Percentiles rank a stretch among this genome's conserved stretches.
phyloP scores from a whole-genome alignment of 2,329 filamentous ascomycete species.

The Trichoderma atroviride region DNA sequence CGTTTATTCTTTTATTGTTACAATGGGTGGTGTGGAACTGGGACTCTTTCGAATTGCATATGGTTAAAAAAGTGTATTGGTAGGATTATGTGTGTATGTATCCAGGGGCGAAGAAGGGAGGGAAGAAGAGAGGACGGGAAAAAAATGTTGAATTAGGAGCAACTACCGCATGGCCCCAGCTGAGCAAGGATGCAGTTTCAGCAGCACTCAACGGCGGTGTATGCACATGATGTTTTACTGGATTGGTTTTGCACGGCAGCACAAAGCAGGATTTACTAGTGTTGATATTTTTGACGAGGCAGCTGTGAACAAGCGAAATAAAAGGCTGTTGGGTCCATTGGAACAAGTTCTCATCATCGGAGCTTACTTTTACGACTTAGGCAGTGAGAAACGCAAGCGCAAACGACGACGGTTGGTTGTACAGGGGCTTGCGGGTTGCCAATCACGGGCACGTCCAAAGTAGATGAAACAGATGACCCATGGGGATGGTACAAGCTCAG shows the following conservation, averaged over 20 bases:
- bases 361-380: background rate
- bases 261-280: background rate
- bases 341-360: background rate
- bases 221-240: background rate
- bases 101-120: background rate
- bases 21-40: background rate
- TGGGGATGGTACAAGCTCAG: conserved; percentile 15
- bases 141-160: background rate
- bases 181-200: conserved; percentile 1
- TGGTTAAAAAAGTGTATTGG: conserved; percentile 23
- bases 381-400: conserved; percentile 10
- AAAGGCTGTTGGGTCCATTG: conserved; percentile 1
- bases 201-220: background rate
- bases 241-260: background rate
- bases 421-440: conserved; percentile 6
- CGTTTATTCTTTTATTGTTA: background rate
- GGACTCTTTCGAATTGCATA: conserved; percentile 6
- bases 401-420: background rate
- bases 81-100: conserved; percentile 12
- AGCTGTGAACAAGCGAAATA: conserved; percentile 18
- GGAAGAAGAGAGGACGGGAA: background rate
- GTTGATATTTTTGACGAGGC: background rate
- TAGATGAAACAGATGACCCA: conserved; percentile 23
- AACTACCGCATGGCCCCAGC: background rate
- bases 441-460: background rate